phyloP scores from a whole-genome alignment of 768 basidiomycete species.

The Tephrocybe sp. region DNA sequence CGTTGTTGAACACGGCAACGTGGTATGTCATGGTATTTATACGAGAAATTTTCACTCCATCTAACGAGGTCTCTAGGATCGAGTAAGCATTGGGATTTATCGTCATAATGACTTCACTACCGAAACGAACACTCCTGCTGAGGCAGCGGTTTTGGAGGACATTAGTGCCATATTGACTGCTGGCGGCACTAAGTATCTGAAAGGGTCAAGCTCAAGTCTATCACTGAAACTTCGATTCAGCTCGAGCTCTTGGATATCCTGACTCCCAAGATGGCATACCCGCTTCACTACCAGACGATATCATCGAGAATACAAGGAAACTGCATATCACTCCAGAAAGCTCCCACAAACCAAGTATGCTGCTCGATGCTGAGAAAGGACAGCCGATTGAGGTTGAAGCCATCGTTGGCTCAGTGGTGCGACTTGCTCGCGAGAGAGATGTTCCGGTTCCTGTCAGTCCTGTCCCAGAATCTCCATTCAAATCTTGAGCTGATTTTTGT shows the following conservation, averaged over 20 bases:
- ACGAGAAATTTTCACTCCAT: no score
- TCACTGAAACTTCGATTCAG: conserved; percentile 6
- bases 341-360: conserved; percentile 57
- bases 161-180: conserved; percentile 41
- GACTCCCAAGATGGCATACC: conserved; percentile 42
- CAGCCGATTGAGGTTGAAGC: conserved; percentile 67
- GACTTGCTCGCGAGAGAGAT: conserved; percentile 42
- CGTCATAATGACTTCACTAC: conserved; percentile 40
- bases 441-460: conserved; percentile 53
- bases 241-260: conserved; percentile 19
- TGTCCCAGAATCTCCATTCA: no score
- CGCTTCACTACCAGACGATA: conserved; percentile 35
- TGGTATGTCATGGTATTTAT: conserved; percentile 36
- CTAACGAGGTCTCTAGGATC: conserved; percentile 49
- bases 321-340: conserved; percentile 41
- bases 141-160: conserved; percentile 41
- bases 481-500: not conserved
- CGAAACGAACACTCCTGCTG: conserved; percentile 39
- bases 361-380: conserved; percentile 52
- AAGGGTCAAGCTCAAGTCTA: no score
- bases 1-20: conserved; percentile 48
- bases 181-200: conserved; percentile 56
- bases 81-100: conserved; percentile 53
- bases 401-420: conserved; percentile 59
- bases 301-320: conserved; percentile 36